These are phyloP conservation scores for Tetrapisispora pingtungensis DNA, from an alignment of 805 yeast genomes.

Conservation along the genomic window DNA sequence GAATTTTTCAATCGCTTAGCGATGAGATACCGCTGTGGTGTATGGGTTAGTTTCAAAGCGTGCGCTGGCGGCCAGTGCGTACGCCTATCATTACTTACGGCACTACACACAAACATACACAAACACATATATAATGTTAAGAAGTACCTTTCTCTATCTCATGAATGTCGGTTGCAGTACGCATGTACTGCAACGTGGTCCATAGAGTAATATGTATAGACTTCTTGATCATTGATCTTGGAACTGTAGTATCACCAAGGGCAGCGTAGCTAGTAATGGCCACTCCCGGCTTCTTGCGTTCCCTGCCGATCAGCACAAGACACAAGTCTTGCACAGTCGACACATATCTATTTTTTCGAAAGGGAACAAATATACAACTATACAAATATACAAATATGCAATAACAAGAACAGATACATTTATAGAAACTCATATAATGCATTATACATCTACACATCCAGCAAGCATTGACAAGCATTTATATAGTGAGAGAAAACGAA, in stretches of 20 bases:
- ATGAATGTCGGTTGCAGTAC: conserved; percentile 34
- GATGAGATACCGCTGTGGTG: neutral
- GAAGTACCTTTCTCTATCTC: conserved; percentile 73
- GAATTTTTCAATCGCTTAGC: too few species aligned
- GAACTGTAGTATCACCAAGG: conserved; percentile 5
- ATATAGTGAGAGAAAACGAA: too few species aligned
- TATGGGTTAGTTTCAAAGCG: neutral
- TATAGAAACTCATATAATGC: too few species aligned
- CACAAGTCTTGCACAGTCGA: too few species aligned
- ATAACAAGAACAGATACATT: too few species aligned
- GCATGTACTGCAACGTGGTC: conserved; percentile 15
- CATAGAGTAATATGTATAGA: conserved; percentile 77
- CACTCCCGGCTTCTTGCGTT: neutral
- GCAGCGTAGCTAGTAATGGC: neutral
- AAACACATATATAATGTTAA: conserved; percentile 39
- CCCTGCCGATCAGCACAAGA: neutral
- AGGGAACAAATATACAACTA: too few species aligned
- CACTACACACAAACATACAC: neutral
- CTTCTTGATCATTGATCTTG: conserved; percentile 42
- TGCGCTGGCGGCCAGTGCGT: too few species aligned
- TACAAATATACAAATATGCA: too few species aligned
- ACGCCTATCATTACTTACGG: neutral
- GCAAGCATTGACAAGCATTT: too few species aligned
- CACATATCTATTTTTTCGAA: too few species aligned
- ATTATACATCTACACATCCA: too few species aligned